Conservation (phyloP, 2,329 filamentous ascomycete genomes). For the Thielaviopsis populi region DNA sequence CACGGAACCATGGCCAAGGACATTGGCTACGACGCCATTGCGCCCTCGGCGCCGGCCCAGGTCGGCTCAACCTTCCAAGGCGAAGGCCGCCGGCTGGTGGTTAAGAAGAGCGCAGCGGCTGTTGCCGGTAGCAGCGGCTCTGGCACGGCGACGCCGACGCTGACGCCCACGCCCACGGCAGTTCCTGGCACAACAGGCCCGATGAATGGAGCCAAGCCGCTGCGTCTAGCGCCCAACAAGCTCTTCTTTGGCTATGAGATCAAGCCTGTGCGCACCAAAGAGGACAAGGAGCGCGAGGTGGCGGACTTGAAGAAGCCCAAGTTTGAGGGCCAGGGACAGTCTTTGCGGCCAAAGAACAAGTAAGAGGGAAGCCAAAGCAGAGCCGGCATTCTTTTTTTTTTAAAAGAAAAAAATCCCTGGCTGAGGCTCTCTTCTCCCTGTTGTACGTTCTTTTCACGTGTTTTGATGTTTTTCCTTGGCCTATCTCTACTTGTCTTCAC, state of each 20-base stretch:
- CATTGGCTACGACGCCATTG: slow-evolving; percentile 92
- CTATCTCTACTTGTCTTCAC: neutral
- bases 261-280: slow-evolving; percentile 70
- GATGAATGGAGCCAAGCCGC: slow-evolving; percentile 50
- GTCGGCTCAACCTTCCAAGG: slow-evolving; percentile 64
- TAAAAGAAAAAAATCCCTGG: no score
- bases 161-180: slow-evolving; percentile 32
- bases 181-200: neutral
- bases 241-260: slow-evolving; percentile 94
- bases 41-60: slow-evolving; percentile 55
- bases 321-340: slow-evolving; percentile 76
- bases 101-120: slow-evolving; percentile 51
- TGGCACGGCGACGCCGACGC: slow-evolving; percentile 46
- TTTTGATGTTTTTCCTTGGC: neutral
- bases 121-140: slow-evolving; percentile 64
- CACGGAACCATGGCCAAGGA: slow-evolving; percentile 92
- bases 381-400: neutral
- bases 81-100: slow-evolving; percentile 61
- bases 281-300: slow-evolving; percentile 51
- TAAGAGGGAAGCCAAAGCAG: slow-evolving; percentile 35
- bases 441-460: neutral
- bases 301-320: slow-evolving; percentile 50
- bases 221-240: slow-evolving; percentile 74
- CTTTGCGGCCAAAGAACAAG: slow-evolving; percentile 53
- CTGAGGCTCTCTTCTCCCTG: neutral